Evolutionary conservation across 805 yeast genomes (phyloP).

Genomic region (Suhomyces xylopsoci): DNA sequence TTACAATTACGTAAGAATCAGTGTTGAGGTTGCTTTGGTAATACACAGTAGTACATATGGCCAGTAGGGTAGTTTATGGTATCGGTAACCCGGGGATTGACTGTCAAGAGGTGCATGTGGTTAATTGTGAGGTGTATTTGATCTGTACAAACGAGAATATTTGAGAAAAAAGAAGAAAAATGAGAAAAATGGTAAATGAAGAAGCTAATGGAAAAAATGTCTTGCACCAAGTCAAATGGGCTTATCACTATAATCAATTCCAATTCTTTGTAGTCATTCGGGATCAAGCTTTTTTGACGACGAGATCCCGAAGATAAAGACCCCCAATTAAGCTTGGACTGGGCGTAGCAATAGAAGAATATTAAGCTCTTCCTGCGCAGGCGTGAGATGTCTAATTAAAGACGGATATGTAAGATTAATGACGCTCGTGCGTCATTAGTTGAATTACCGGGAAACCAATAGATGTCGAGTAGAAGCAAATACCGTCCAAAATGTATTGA

Average conservation of each 20-base stretch:
- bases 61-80: neutral
- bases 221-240: too few relatives aligned
- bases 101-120: neutral
- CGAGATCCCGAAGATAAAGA: neutral
- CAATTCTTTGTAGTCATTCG: neutral
- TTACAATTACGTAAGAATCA: neutral
- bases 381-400: neutral
- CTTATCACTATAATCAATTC: neutral
- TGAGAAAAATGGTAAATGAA: neutral
- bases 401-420: neutral
- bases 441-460: neutral
- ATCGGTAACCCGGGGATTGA: neutral
- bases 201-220: too few relatives aligned
- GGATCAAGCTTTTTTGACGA: neutral
- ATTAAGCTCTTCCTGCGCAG: neutral
- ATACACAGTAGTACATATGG: too few relatives aligned
- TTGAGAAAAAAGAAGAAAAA: neutral
- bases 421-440: too few relatives aligned
- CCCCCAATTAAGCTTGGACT: neutral
- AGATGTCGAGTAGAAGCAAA: neutral
- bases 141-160: neutral
- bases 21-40: neutral
- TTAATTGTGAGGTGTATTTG: neutral
- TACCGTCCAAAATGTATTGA: neutral
- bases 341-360: neutral